Evolutionary conservation across 768 basidiomycete species (phyloP), one percentile per base, ranked within the genome.

Genomic region (Sarcodon sp.): DNA sequence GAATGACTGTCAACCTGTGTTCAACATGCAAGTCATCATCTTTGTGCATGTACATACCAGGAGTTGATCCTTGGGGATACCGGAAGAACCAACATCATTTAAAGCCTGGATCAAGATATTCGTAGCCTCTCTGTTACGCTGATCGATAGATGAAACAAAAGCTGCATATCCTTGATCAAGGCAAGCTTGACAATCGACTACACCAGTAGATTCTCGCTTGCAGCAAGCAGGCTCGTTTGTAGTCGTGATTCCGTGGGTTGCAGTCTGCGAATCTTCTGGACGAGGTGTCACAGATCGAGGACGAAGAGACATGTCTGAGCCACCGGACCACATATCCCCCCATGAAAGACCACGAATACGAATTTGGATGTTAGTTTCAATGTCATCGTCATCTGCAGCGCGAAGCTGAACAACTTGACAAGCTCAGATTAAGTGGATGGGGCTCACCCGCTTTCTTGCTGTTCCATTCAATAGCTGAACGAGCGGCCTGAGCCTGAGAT

Each of bases 371-470:
- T 66, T 60, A 4, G 82, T 85, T 63, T 92, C 88, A 44, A 89
- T 80, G 55, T 89, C 77, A 61, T 89, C 83, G 56, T 92, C 88
- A 58, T 88, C 88, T 90, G 53, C 35, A 38, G 38, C 11, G 21
- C 21, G 31, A 33, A 35, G 51, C 16, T 44, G 47, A 52, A 36
- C 32, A 37, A 46, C 18, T 11, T 8, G 4, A 35, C 33, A 9
- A 13, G 15, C 39, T 10, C 10, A 35, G 36, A 6, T 27, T 35
- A 50, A 21, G 27, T 38, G 44, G 18, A 11, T 11, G 32, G 21
- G 7, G 60, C 70, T 48, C 52, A 85, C 88, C 87, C 53, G 84
- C 83, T 71, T 88, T 87, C 66, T 89, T 89, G 62, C 87, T 94
- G 54, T 88, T 88, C 77, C 83, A 89, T 57, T 89, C 86, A 34